Percentiles rank a stretch among this genome's conserved stretches.
Conservation (phyloP, 75 land plant species). For the Isoetes taiwanensis region DNA sequence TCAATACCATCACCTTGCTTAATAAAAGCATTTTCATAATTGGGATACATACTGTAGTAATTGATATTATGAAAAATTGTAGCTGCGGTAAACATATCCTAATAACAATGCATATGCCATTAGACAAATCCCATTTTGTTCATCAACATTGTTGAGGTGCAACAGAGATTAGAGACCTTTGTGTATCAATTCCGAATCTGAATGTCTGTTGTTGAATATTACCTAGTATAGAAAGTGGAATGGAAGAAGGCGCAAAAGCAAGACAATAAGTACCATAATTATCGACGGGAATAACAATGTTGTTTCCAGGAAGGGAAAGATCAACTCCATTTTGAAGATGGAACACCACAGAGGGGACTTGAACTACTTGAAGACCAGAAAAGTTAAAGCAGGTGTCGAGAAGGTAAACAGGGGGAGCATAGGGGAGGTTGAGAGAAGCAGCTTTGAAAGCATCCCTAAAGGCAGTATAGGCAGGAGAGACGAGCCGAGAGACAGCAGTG, state of each 20-base stretch:
- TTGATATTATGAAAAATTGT: too few relatives aligned
- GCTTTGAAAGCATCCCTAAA: slow-evolving; percentile 22
- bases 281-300: slow-evolving; percentile 67
- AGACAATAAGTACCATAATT: slow-evolving; percentile 55
- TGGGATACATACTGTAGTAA: too few relatives aligned
- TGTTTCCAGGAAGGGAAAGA: slow-evolving; percentile 52
- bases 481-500: slow-evolving; percentile 14
- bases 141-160: too few relatives aligned
- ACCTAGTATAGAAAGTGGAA: slow-evolving; percentile 65
- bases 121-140: too few relatives aligned
- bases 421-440: slow-evolving; percentile 33
- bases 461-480: slow-evolving; percentile 8
- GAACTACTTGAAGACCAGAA: slow-evolving; percentile 35
- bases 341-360: slow-evolving; percentile 52
- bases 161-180: slow-evolving; percentile 39
- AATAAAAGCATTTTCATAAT: too few relatives aligned
- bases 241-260: slow-evolving; percentile 56
- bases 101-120: too few relatives aligned
- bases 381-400: slow-evolving; percentile 46
- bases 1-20: too few relatives aligned
- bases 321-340: slow-evolving; percentile 41
- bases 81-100: too few relatives aligned
- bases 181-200: slow-evolving; percentile 53
- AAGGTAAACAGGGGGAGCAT: too few relatives aligned
- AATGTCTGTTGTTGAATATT: slow-evolving; percentile 91